phyloP scores from a whole-genome alignment of 768 basidiomycete genomes.

The Xanthoconium purpureum region DNA sequence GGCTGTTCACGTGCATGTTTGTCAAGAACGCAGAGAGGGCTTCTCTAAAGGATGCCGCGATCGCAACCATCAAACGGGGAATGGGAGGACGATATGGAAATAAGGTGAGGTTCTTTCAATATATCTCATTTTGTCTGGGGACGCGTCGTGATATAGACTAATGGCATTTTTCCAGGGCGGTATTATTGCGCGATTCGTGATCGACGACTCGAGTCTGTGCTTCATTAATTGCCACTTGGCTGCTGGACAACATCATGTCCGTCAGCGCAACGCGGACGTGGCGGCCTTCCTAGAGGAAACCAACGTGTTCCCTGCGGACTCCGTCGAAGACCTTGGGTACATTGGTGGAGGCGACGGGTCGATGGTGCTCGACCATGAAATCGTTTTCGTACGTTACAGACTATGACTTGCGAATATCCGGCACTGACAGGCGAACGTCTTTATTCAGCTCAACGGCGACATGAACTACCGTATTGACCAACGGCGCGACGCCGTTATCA shows the following conservation, averaged over 20 bases:
- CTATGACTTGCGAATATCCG: background rate
- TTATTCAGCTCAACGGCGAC: conserved; percentile 76
- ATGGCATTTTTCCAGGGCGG: conserved; percentile 57
- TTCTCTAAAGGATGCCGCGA: conserved; percentile 61
- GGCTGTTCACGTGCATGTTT: conserved; percentile 75
- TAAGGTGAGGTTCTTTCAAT: conserved; percentile 59
- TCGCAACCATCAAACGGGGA: conserved; percentile 87
- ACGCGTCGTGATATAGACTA: background rate
- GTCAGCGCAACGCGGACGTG: conserved; percentile 83
- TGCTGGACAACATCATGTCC: conserved; percentile 84
- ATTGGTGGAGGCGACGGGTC: conserved; percentile 91
- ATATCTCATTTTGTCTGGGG: background rate
- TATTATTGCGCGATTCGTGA: conserved; percentile 82
- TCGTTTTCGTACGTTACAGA: conserved; percentile 63
- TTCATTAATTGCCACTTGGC: conserved; percentile 97
- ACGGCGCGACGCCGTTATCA: conserved; percentile 77
- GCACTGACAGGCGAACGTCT: background rate
- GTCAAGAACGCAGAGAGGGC: conserved; percentile 64
- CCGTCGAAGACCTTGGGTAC: conserved; percentile 61
- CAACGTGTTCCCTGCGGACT: conserved; percentile 53
- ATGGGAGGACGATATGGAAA: conserved; percentile 94
- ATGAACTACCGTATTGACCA: conserved; percentile 98
- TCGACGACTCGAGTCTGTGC: conserved; percentile 91
- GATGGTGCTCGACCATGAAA: conserved; percentile 92
- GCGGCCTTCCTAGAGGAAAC: conserved; percentile 85